Evolutionary conservation across 805 yeast species (phyloP).

Genomic region (Nakazawaea pomicola): DNA sequence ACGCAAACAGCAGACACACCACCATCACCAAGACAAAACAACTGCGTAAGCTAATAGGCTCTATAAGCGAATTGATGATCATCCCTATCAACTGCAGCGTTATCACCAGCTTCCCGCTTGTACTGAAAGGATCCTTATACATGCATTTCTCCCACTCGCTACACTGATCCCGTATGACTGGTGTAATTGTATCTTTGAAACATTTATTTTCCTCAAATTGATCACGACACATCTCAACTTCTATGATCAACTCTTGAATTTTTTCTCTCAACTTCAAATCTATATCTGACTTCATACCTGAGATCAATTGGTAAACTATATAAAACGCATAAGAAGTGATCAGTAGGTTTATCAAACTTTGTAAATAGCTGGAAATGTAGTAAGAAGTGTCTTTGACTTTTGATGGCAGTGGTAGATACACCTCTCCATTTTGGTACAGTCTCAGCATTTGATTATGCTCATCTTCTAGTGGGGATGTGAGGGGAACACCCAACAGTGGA

Average conservation of each 20-base stretch:
- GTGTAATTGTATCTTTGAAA: constrained; percentile 46
- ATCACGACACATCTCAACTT: constrained; percentile 49
- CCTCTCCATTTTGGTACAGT: not conserved
- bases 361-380: constrained; percentile 56
- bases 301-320: constrained; percentile 37
- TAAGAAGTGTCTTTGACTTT: constrained; percentile 50
- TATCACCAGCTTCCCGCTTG: constrained; percentile 30
- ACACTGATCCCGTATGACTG: constrained; percentile 56
- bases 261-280: constrained; percentile 43
- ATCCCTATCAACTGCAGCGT: constrained; percentile 59
- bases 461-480: not conserved
- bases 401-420: constrained; percentile 51
- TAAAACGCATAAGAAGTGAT: constrained; percentile 41
- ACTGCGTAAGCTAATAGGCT: constrained; percentile 63
- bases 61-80: constrained; percentile 56
- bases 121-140: constrained; percentile 47
- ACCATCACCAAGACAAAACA: constrained; percentile 38
- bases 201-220: constrained; percentile 54
- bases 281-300: constrained; percentile 52
- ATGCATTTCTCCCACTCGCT: constrained; percentile 62
- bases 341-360: constrained; percentile 44
- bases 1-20: constrained; percentile 45
- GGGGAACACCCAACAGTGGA: too few relatives aligned
- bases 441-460: not conserved
- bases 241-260: constrained; percentile 38